Percentiles rank a stretch among this genome's conserved stretches.
These are phyloP conservation scores for Annulohypoxylon moriforme DNA, from an alignment of 495 filamentous ascomycete genomes.

Conservation along the genomic window DNA sequence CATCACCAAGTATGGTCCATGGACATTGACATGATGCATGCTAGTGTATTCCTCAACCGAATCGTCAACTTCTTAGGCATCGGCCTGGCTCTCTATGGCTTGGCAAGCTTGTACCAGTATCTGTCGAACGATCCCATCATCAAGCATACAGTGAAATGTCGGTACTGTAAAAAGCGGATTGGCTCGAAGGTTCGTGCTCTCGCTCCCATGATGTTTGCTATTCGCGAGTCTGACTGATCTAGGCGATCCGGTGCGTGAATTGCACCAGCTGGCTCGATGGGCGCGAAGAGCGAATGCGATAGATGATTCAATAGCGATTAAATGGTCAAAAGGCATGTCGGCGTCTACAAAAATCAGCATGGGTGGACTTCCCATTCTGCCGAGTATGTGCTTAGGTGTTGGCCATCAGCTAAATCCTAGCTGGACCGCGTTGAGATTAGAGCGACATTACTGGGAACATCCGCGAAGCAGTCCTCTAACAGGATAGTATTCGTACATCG, in stretches of 20 bases:
- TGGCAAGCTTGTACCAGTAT: conserved; percentile 74
- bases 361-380: neutral
- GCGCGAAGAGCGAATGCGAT: conserved; percentile 67
- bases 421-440: neutral
- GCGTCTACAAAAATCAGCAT: neutral
- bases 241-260: conserved; percentile 74
- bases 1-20: neutral
- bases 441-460: neutral
- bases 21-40: conserved; percentile 11
- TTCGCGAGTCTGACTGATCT: neutral
- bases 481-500: neutral
- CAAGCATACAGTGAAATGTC: conserved; percentile 75
- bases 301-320: neutral
- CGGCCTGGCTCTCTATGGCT: conserved; percentile 71
- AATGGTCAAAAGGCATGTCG: neutral
- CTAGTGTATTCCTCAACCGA: conserved; percentile 72
- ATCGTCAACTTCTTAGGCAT: conserved; percentile 74
- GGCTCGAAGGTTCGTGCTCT: conserved; percentile 67
- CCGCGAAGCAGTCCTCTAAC: neutral
- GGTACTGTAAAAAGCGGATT: conserved; percentile 76
- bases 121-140: conserved; percentile 73
- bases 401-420: neutral
- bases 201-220: neutral
- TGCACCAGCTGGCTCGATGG: conserved; percentile 84
- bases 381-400: neutral